These are phyloP conservation scores for Malus asiatica DNA, from an alignment of 306 rosid genomes.

Conservation along the genomic window DNA sequence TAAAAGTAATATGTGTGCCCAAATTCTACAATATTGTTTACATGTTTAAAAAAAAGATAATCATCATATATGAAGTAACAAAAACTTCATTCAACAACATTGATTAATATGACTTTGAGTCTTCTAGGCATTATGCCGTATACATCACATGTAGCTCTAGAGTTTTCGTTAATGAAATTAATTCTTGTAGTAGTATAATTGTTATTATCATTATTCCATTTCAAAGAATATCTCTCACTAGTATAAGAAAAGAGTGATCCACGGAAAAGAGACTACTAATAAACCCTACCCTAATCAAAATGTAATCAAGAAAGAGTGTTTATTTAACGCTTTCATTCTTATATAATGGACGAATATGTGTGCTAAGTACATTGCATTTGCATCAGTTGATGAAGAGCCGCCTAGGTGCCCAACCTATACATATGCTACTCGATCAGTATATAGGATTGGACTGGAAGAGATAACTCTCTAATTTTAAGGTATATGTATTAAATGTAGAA, in stretches of 20 bases:
- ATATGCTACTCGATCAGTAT: not conserved
- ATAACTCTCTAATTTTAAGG: too few species aligned
- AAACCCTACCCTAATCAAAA: not conserved
- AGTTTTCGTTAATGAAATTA: not conserved
- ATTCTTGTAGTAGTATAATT: not conserved
- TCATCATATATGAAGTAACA: not conserved
- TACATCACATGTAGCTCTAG: not conserved
- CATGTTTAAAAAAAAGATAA: not conserved
- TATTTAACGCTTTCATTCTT: not conserved
- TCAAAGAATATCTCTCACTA: not conserved
- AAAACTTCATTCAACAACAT: not conserved
- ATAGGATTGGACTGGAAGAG: not conserved
- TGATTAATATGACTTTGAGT: not conserved
- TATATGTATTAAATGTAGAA: too few species aligned
- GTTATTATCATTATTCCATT: not conserved
- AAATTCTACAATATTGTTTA: too few species aligned
- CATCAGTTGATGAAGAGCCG: conserved; percentile 8
- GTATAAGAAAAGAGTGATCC: not conserved
- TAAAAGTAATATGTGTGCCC: too few species aligned
- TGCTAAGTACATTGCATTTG: conserved; percentile 4
- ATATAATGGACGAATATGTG: not conserved
- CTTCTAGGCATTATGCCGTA: not conserved
- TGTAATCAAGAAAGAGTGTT: not conserved
- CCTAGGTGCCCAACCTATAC: conserved; percentile 1
- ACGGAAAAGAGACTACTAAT: not conserved